These are phyloP conservation scores for Anisodus acutangulus DNA, from an alignment of 257 asterid genomes.

Conservation along the genomic window DNA sequence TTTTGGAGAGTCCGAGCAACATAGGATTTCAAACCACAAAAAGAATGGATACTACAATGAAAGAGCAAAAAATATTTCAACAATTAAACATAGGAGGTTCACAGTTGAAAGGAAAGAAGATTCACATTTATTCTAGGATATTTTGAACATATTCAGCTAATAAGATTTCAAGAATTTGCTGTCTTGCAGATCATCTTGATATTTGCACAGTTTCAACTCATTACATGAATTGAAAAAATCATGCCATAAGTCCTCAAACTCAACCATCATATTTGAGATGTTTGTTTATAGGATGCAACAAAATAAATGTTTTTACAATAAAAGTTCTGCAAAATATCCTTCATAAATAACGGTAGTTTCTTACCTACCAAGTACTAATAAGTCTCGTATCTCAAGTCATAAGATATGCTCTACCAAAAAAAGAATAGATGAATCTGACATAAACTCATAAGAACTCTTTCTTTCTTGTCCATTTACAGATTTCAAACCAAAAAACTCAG, in stretches of 20 bases:
- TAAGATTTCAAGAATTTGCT: constrained; percentile 12
- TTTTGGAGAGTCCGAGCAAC: no score
- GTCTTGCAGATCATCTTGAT: neutral
- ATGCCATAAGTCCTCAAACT: neutral
- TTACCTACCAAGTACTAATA: neutral
- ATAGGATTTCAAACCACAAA: neutral
- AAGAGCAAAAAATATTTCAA: neutral
- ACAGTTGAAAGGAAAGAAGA: neutral
- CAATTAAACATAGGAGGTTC: neutral
- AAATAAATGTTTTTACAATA: neutral
- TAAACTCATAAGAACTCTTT: neutral
- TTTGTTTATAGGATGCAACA: neutral
- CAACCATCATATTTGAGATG: neutral
- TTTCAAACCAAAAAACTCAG: neutral
- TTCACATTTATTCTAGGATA: neutral
- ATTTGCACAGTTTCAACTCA: constrained; percentile 4
- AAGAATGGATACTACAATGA: neutral
- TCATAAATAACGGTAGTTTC: neutral
- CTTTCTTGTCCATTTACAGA: neutral
- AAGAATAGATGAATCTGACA: neutral
- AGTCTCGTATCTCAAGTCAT: neutral
- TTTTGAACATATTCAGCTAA: constrained; percentile 21
- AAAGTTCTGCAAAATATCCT: neutral
- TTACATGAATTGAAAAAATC: neutral
- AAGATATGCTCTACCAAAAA: neutral